Percentiles rank a stretch among this genome's conserved stretches.
Conservation (phyloP, 768 basidiomycete species). For the Tylopilus subfusipes region DNA sequence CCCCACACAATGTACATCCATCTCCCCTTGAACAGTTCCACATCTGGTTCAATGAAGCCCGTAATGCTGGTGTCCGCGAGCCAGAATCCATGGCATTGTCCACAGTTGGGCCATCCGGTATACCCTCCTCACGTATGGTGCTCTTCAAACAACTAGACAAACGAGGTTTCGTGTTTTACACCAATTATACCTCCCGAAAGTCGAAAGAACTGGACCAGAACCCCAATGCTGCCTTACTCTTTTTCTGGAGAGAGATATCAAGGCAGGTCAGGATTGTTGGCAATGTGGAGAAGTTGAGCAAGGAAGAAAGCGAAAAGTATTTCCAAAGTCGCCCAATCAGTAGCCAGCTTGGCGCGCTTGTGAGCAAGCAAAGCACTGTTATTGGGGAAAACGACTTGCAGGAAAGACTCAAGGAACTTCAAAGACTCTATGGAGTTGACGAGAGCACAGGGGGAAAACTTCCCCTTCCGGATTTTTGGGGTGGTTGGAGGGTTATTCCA, state of each 20-base stretch:
- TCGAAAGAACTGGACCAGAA: conserved; percentile 75
- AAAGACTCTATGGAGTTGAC: conserved; percentile 53
- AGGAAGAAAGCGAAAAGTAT: conserved; percentile 77
- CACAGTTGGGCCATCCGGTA: conserved; percentile 63
- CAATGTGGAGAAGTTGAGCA: conserved; percentile 70
- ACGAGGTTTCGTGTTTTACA: conserved; percentile 93
- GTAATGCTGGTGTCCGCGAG: conserved; percentile 60
- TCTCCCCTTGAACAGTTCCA: conserved; percentile 85
- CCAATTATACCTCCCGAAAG: conserved; percentile 95
- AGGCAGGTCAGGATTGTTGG: conserved; percentile 84
- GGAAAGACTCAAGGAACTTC: conserved; percentile 53
- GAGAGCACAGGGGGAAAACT: conserved; percentile 44
- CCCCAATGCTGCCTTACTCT: conserved; percentile 76
- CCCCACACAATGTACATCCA: conserved; percentile 56
- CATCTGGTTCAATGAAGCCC: conserved; percentile 74
- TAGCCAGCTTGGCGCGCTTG: conserved; percentile 89
- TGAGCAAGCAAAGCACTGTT: conserved; percentile 81
- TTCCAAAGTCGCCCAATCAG: conserved; percentile 79
- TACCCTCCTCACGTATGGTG: conserved; percentile 87
- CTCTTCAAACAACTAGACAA: conserved; percentile 88
- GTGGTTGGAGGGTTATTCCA: conserved; percentile 94
- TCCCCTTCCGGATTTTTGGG: conserved; percentile 90
- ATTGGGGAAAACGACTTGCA: conserved; percentile 72
- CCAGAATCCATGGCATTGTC: conserved; percentile 89
- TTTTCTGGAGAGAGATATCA: conserved; percentile 89